phyloP scores from a whole-genome alignment of 805 yeast genomes.

The Isabelozyma pseudorhagii region DNA sequence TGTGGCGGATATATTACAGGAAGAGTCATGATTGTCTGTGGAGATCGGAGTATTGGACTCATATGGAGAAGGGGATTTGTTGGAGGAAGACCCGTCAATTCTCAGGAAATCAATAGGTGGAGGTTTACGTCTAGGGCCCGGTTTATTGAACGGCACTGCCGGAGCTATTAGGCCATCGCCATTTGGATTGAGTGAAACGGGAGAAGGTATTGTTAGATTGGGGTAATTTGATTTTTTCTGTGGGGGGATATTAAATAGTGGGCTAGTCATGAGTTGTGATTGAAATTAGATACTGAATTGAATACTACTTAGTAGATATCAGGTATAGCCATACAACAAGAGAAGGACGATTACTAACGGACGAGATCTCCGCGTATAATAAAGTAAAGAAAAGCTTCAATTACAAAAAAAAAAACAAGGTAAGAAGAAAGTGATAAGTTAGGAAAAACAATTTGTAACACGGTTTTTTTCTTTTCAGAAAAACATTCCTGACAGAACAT shows the following conservation, averaged over 20 bases:
- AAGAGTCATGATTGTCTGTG: not conserved
- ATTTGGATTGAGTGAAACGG: constrained; percentile 11
- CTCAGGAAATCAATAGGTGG: constrained; percentile 42
- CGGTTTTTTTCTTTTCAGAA: no score
- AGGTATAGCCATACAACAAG: no score
- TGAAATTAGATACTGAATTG: no score
- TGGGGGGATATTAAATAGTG: constrained; percentile 35
- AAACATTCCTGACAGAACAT: no score
- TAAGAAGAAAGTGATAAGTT: no score
- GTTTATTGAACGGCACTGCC: constrained; percentile 5
- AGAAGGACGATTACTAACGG: no score
- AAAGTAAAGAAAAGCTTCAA: no score
- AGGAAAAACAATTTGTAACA: no score
- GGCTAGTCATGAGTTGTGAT: constrained; percentile 11
- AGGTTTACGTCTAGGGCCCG: constrained; percentile 30
- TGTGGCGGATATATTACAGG: not conserved
- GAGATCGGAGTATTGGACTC: not conserved
- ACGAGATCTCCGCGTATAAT: no score
- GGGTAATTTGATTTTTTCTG: constrained; percentile 18
- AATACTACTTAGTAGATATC: no score
- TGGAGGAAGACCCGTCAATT: constrained; percentile 20
- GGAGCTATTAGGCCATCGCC: not conserved
- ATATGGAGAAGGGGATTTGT: not conserved
- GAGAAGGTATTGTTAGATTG: constrained; percentile 28
- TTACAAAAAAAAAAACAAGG: no score